A percentile compares a stretch with the other conserved stretches of the same genome.
These are phyloP conservation scores for Diatrype stigma DNA, from an alignment of 2,329 filamentous ascomycete species.

Conservation along the genomic window DNA sequence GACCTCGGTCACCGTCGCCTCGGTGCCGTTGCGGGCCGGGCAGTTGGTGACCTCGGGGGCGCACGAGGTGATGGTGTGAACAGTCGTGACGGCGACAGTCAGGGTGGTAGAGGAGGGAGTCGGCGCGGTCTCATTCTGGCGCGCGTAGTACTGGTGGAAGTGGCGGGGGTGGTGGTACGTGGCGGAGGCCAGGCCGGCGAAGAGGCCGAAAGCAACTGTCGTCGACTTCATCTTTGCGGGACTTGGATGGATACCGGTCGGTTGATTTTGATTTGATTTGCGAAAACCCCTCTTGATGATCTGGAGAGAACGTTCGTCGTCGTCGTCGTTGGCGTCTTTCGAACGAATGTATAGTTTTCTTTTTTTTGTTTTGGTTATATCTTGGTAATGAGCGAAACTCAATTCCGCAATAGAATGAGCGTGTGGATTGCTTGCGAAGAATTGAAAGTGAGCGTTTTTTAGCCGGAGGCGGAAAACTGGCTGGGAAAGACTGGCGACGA, in stretches of 20 bases:
- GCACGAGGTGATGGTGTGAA: slow-evolving; percentile 29
- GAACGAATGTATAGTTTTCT: slow-evolving; percentile 28
- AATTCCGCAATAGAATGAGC: slow-evolving; percentile 27
- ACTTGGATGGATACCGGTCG: no score
- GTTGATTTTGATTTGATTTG: slow-evolving; percentile 2
- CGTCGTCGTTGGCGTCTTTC: slow-evolving; percentile 21
- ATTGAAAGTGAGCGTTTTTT: slow-evolving; percentile 21
- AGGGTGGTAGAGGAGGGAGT: slow-evolving; percentile 23
- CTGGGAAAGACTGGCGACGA: slow-evolving; percentile 24
- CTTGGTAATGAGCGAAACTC: slow-evolving; percentile 30
- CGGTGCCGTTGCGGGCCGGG: slow-evolving; percentile 25
- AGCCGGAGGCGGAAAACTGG: slow-evolving; percentile 24
- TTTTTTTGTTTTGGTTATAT: slow-evolving; percentile 24
- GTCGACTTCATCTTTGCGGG: slow-evolving; percentile 33
- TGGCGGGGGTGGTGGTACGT: slow-evolving; percentile 27
- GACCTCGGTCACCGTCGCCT: slow-evolving; percentile 30
- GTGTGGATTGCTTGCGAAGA: slow-evolving; percentile 18
- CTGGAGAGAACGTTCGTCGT: slow-evolving; percentile 22
- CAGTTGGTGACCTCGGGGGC: slow-evolving; percentile 31
- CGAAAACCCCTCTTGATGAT: slow-evolving; percentile 15
- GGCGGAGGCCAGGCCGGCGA: slow-evolving; percentile 28
- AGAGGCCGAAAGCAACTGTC: slow-evolving; percentile 27
- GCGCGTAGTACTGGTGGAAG: slow-evolving; percentile 24
- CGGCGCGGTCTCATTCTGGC: slow-evolving; percentile 22
- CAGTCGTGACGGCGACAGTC: slow-evolving; percentile 26